phyloP scores from a whole-genome alignment of 1,139 yeast species.

The Arxiozyma heterogenica region DNA sequence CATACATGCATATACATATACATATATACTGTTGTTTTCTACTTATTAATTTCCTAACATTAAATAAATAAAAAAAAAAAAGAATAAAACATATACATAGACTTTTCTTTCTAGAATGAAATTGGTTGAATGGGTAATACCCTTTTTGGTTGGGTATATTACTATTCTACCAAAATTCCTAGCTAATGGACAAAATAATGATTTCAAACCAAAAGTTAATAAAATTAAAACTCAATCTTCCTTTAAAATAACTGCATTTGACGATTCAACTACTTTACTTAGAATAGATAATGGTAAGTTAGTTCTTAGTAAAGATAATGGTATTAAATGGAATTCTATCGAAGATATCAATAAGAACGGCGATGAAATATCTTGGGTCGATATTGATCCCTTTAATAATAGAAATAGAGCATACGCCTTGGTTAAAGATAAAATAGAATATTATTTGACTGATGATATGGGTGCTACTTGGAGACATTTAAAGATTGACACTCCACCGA shows the following conservation, averaged over 20 bases:
- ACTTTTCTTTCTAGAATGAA: neutral
- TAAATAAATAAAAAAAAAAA: no score
- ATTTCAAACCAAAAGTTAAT: conserved; percentile 15
- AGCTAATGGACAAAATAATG: conserved; percentile 2
- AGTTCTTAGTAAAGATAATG: conserved; percentile 20
- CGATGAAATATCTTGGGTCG: conserved; percentile 4
- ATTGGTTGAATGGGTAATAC: neutral
- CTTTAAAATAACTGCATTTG: conserved; percentile 16
- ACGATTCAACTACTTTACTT: conserved; percentile 23
- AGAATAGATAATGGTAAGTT: conserved; percentile 8
- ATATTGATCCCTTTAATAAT: conserved; percentile 14
- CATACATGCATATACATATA: no score
- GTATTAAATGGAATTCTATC: conserved; percentile 19
- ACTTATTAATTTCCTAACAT: no score
- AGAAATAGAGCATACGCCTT: conserved; percentile 20
- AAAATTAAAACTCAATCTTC: conserved; percentile 1
- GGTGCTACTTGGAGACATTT: conserved; percentile 21
- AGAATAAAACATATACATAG: no score
- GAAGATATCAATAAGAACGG: conserved; percentile 4
- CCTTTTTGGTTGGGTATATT: neutral
- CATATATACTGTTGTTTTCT: no score
- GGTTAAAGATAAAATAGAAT: neutral
- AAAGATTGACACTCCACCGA: conserved; percentile 2
- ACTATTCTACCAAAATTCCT: neutral
- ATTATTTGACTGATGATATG: conserved; percentile 21